Conservation (phyloP, 768 basidiomycete genomes). For the Leucocoprinus birnbaumii region DNA sequence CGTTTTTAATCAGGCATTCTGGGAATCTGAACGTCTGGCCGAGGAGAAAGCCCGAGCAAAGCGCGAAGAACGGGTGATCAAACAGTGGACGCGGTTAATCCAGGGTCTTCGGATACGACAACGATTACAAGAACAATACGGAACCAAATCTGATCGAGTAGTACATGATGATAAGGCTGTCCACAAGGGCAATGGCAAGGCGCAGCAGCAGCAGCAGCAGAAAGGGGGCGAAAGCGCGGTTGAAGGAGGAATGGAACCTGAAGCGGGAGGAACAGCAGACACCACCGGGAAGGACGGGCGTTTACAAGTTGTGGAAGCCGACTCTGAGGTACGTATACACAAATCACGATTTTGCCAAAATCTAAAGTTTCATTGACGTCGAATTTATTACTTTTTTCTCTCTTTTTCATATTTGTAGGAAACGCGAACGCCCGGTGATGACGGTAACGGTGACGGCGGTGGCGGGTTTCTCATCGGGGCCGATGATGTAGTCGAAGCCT, state of each 20-base stretch:
- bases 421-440: conserved; percentile 16
- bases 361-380: too few species aligned
- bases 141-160: conserved; percentile 4
- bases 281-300: not conserved
- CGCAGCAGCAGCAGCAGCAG: conserved; percentile 12
- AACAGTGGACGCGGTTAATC: conserved; percentile 85
- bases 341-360: too few species aligned
- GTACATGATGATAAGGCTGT: not conserved
- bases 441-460: conserved; percentile 38
- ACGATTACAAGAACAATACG: conserved; percentile 80
- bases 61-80: conserved; percentile 75
- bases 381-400: not conserved
- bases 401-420: conserved; percentile 1
- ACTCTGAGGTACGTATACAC: not conserved
- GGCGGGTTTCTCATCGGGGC: conserved; percentile 69
- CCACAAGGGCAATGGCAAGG: conserved; percentile 7
- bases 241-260: conserved; percentile 10
- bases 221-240: conserved; percentile 12
- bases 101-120: conserved; percentile 86
- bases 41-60: conserved; percentile 76
- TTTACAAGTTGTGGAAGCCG: not conserved
- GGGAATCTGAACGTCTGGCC: conserved; percentile 75
- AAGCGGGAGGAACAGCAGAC: not conserved
- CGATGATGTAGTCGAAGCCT: conserved; percentile 72
- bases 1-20: conserved; percentile 67